phyloP scores from a whole-genome alignment of 352 stramenopile species.

The Phytophthora litchii region DNA sequence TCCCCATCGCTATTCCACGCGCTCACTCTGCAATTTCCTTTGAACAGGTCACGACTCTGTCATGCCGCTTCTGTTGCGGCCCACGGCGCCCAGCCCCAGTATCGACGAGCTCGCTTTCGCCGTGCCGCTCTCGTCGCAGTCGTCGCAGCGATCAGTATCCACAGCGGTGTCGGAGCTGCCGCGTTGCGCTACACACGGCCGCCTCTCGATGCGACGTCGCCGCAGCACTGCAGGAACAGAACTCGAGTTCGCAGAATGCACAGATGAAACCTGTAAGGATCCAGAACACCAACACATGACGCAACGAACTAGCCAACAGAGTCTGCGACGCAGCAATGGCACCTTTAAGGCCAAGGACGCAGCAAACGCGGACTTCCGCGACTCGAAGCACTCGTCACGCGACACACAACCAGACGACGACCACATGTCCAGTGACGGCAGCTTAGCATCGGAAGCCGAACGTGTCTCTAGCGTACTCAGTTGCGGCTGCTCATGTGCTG shows the following conservation, averaged over 20 bases:
- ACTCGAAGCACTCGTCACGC: conserved; percentile 42
- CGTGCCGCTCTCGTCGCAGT: conserved; percentile 35
- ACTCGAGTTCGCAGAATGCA: conserved; percentile 23
- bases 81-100: conserved; percentile 66
- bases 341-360: conserved; percentile 20
- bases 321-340: conserved; percentile 19
- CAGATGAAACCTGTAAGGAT: conserved; percentile 20
- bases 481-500: conserved; percentile 48
- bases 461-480: conserved; percentile 50
- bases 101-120: conserved; percentile 76
- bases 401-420: conserved; percentile 45
- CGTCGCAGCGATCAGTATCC: conserved; percentile 23
- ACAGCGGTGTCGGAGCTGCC: conserved; percentile 27
- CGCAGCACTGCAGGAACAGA: conserved; percentile 44
- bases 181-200: conserved; percentile 45
- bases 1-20: conserved; percentile 8
- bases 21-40: conserved; percentile 33
- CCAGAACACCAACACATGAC: conserved; percentile 12
- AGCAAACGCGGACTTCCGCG: conserved; percentile 14
- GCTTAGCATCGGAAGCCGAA: conserved; percentile 40
- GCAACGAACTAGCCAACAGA: conserved; percentile 25
- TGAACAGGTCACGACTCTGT: neutral
- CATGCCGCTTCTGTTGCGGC: conserved; percentile 80
- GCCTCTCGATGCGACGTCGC: conserved; percentile 40
- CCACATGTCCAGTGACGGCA: conserved; percentile 43